Evolutionary conservation across 2,329 filamentous ascomycete species (phyloP).

Genomic region (Colletotrichum sp.): DNA sequence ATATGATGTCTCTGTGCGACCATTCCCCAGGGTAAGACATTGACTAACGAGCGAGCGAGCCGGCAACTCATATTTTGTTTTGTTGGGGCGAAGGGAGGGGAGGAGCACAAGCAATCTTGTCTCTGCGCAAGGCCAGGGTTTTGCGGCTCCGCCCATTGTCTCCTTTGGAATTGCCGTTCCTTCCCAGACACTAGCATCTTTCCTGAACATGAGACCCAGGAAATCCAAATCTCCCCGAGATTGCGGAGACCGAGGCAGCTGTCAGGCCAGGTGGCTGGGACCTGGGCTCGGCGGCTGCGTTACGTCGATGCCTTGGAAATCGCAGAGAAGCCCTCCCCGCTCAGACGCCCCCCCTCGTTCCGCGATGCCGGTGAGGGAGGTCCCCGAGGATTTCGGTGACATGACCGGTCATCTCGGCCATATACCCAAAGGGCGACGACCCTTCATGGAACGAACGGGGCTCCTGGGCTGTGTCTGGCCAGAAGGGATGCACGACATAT

Average conservation of each 20-base stretch:
- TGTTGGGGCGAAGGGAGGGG: neutral
- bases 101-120: neutral
- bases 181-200: neutral
- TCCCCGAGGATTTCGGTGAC: neutral
- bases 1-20: neutral
- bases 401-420: neutral
- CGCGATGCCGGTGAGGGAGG: neutral
- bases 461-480: neutral
- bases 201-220: neutral
- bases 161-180: neutral
- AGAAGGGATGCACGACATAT: neutral
- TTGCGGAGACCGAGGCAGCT: neutral
- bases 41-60: neutral
- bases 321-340: neutral
- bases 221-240: neutral
- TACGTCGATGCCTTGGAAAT: neutral
- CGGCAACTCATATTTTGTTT: neutral
- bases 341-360: neutral
- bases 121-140: neutral
- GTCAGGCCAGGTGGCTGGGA: neutral
- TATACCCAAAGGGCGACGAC: neutral
- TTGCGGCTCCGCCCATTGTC: neutral
- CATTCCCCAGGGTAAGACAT: constrained; percentile 7
- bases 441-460: neutral
- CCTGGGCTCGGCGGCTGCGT: neutral